These are phyloP conservation scores for Globisporangium polare DNA, from an alignment of 352 stramenopile genomes.

Conservation along the genomic window DNA sequence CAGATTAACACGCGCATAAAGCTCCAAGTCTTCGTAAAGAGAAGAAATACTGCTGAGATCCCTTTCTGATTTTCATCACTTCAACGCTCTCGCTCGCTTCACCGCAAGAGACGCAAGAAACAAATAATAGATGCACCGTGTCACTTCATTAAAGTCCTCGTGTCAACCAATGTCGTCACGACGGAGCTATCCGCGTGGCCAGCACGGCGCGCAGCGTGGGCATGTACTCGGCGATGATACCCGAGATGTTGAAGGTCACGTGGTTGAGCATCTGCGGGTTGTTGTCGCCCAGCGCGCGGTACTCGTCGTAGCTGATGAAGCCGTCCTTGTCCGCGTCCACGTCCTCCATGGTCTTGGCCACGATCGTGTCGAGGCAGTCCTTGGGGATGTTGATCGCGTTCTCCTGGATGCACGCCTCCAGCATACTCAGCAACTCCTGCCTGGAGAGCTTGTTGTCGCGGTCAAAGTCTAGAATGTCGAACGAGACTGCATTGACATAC, in stretches of 20 bases:
- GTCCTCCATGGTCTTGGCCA: conserved; percentile 67
- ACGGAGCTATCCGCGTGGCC: conserved; percentile 19
- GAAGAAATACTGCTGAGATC: neutral
- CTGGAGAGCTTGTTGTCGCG: conserved; percentile 72
- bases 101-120: conserved; percentile 12
- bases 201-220: conserved; percentile 50
- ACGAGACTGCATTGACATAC: conserved; percentile 56
- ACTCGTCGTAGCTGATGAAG: conserved; percentile 79
- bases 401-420: conserved; percentile 69
- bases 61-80: conserved; percentile 2
- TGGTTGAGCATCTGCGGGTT: conserved; percentile 80
- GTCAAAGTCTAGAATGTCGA: conserved; percentile 72
- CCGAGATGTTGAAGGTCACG: conserved; percentile 78
- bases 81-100: neutral
- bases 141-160: neutral
- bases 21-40: neutral
- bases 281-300: conserved; percentile 44
- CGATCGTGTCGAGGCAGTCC: conserved; percentile 57
- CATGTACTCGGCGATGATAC: conserved; percentile 74
- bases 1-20: neutral
- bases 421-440: conserved; percentile 64
- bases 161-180: neutral
- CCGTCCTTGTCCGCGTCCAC: conserved; percentile 62
- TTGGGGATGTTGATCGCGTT: conserved; percentile 73
- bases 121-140: neutral